Evolutionary conservation across 2,329 filamentous ascomycete species (phyloP), one percentile per base, ranked within the genome.

Genomic region (Colletotrichum spinosum): DNA sequence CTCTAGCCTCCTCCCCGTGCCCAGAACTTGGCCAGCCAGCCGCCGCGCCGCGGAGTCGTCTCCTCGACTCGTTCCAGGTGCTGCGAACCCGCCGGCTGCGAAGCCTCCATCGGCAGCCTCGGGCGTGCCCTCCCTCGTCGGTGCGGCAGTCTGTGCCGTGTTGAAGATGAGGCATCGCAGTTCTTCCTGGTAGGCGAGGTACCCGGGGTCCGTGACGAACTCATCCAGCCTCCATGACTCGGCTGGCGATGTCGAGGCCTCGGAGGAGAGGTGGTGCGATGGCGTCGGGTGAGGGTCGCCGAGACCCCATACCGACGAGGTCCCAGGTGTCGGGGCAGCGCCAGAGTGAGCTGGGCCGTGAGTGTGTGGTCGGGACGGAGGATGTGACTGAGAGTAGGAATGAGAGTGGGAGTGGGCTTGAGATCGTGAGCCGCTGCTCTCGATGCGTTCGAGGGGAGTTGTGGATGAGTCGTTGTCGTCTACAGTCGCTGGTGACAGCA

Each of bases 81-180:
- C 37, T 55, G 55, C 45, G 42, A 60, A 25, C 34, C 68, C 39
- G 33, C 60, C 60, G 0, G 55, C 60, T 2, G 60, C 37, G 10
- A 64, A 64, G 3, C 62, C 62, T 3, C 57, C 62, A 42, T 68
- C 68, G 8, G 61, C 68, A 25, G 72, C 69, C 0, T 61, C 72
- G 0, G 79, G 79, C 51, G 76, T 81, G 6, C 72, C 72, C 45
- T 80, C 75, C 2, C 80, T 73, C 1, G 80, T 81, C 0, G 80
- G 78, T 2, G 76, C 77, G 2, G 75, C 77, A 6, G 80, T 82
- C 45, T 82, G 78, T 1, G 81, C 80, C 1, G 80, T 78, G 45
- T 77, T 79, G 69, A 84, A 82, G 38, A 84, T 80, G 64, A 83
- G 78, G 17, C 75, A 77, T 53, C 80, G 77, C 12, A 84, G 74